A percentile compares a stretch with the other conserved stretches of the same genome.
These are phyloP conservation scores for Parastagonospora avenae DNA, from an alignment of 2,329 filamentous ascomycete species.

Conservation along the genomic window DNA sequence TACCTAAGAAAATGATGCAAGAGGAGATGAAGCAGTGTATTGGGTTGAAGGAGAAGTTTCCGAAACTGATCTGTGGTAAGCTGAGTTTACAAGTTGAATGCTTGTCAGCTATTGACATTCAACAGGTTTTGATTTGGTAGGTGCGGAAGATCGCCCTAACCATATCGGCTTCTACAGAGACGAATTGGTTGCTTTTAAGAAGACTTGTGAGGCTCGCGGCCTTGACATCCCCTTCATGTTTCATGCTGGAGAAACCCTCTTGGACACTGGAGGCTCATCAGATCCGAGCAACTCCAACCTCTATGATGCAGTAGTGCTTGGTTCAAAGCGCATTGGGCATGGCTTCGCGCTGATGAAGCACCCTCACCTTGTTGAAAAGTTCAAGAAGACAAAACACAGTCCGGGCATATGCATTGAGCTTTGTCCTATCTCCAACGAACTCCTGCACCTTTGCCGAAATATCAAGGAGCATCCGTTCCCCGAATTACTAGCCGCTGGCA, in stretches of 20 bases:
- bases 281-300: constrained; percentile 67
- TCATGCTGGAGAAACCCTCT: constrained; percentile 75
- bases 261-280: constrained; percentile 65
- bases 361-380: constrained; percentile 64
- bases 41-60: constrained; percentile 62
- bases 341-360: constrained; percentile 73
- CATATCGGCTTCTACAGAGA: constrained; percentile 63
- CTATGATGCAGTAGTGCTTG: constrained; percentile 68
- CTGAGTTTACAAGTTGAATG: not conserved
- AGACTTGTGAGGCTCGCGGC: constrained; percentile 53
- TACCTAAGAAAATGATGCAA: constrained; percentile 55
- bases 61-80: constrained; percentile 67
- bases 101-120: constrained; percentile 8
- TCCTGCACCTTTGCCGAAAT: constrained; percentile 70
- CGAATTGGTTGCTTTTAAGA: constrained; percentile 63
- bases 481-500: constrained; percentile 69
- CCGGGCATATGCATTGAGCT: constrained; percentile 70
- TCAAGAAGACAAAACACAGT: constrained; percentile 49
- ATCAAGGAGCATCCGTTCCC: constrained; percentile 71
- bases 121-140: constrained; percentile 71
- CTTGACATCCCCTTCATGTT: constrained; percentile 74
- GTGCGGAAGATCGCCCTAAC: constrained; percentile 67
- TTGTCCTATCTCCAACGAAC: constrained; percentile 78
- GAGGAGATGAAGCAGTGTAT: constrained; percentile 66
- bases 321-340: constrained; percentile 73